phyloP scores from a whole-genome alignment of 2,329 filamentous ascomycete genomes.

The Trichoderma breve region DNA sequence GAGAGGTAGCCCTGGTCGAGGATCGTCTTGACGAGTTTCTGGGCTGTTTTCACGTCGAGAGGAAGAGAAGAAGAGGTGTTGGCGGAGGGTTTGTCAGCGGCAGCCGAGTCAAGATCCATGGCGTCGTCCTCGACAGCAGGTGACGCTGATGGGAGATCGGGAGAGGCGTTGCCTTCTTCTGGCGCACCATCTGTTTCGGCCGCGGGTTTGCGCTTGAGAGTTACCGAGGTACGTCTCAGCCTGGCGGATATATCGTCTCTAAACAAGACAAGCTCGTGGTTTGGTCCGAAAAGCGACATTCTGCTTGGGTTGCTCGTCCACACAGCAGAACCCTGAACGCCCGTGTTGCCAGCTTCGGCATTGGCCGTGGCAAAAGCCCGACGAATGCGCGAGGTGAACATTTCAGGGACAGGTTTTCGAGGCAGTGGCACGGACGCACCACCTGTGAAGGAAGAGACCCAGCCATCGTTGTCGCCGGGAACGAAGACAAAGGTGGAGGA shows the following conservation, averaged over 20 bases:
- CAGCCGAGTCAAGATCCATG: constrained; percentile 43
- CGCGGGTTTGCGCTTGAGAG: constrained; percentile 53
- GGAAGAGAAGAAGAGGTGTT: constrained; percentile 28
- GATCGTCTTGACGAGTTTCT: constrained; percentile 84
- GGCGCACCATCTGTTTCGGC: constrained; percentile 30
- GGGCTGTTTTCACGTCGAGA: constrained; percentile 58
- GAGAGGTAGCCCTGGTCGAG: constrained; percentile 87
- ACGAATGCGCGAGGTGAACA: constrained; percentile 86
- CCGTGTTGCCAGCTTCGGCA: constrained; percentile 56
- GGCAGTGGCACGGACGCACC: constrained; percentile 71
- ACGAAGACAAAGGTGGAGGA: constrained; percentile 86
- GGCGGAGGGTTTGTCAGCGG: constrained; percentile 23
- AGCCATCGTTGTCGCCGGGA: constrained; percentile 96
- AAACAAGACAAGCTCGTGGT: constrained; percentile 83
- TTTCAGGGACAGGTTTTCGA: constrained; percentile 70
- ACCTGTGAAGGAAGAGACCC: constrained; percentile 80
- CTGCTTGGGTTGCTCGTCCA: constrained; percentile 89
- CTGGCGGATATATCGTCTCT: constrained; percentile 82
- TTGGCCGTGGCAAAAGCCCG: constrained; percentile 78
- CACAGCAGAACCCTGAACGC: constrained; percentile 56
- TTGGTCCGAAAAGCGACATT: constrained; percentile 79
- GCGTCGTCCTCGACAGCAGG: constrained; percentile 31
- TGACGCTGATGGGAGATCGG: constrained; percentile 17
- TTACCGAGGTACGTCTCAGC: constrained; percentile 72
- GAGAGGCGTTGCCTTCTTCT: background rate